Conservation (phyloP, 139 green algal species). For the Zygnema circumcarinatum region DNA sequence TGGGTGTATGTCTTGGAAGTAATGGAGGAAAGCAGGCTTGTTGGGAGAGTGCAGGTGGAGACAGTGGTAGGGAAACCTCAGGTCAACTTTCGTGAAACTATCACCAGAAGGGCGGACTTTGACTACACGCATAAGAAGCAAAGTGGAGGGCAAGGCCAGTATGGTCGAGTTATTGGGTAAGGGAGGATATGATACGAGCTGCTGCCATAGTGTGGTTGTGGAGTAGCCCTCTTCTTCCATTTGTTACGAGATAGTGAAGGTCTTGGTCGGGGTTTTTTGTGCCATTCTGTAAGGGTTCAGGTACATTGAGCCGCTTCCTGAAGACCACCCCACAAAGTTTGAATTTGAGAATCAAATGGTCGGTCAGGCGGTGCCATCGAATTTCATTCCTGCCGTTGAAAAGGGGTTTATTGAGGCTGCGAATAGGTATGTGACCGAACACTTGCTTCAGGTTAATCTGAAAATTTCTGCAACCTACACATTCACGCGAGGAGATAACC, state of each 20-base stretch:
- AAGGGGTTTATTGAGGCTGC: slow-evolving; percentile 90
- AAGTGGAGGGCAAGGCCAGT: slow-evolving; percentile 77
- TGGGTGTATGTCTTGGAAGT: too few relatives aligned
- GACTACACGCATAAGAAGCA: slow-evolving; percentile 99
- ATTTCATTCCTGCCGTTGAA: slow-evolving; percentile 65
- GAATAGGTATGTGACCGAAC: slow-evolving; percentile 70
- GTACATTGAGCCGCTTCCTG: slow-evolving; percentile 68
- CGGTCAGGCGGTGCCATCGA: slow-evolving; percentile 63
- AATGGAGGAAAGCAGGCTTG: too few relatives aligned
- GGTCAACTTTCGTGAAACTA: slow-evolving; percentile 96
- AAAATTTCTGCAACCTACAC: not conserved
- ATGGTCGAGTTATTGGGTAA: slow-evolving; percentile 58
- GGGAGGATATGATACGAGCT: not conserved
- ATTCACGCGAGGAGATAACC: too few relatives aligned
- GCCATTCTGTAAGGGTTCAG: slow-evolving; percentile 27
- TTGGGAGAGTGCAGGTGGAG: slow-evolving; percentile 66
- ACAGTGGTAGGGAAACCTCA: slow-evolving; percentile 85
- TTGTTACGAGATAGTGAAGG: not conserved
- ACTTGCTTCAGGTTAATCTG: slow-evolving; percentile 17
- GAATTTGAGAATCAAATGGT: slow-evolving; percentile 70
- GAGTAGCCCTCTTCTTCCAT: too few relatives aligned
- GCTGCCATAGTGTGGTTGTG: not conserved
- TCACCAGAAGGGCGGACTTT: slow-evolving; percentile 83
- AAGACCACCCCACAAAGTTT: slow-evolving; percentile 60
- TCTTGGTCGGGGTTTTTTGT: not conserved